These are phyloP conservation scores for Serendipita sp. DNA, from an alignment of 768 basidiomycete genomes.

Conservation along the genomic window DNA sequence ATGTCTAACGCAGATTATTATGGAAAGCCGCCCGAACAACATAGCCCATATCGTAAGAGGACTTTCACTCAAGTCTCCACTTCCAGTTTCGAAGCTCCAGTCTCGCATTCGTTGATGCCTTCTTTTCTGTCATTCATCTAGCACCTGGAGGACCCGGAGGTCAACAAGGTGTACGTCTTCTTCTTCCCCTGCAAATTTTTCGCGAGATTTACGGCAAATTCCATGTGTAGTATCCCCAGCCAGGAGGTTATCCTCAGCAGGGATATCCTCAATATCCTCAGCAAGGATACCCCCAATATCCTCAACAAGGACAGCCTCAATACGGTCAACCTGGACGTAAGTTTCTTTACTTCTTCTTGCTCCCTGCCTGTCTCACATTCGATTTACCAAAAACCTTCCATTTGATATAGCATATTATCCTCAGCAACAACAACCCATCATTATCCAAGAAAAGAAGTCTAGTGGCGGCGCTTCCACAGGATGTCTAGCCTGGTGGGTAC, in stretches of 20 bases:
- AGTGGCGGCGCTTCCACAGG: conserved; percentile 38
- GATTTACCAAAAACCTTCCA: background rate
- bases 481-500: conserved; percentile 34
- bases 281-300: conserved; percentile 18
- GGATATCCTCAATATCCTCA: background rate
- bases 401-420: background rate
- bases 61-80: too few relatives aligned
- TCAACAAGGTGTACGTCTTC: conserved; percentile 1
- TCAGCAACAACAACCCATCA: conserved; percentile 6
- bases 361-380: background rate
- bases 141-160: background rate
- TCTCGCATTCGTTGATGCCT: background rate
- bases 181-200: background rate
- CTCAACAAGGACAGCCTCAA: conserved; percentile 12
- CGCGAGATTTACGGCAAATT: background rate
- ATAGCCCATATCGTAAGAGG: background rate
- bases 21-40: background rate
- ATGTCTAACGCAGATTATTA: conserved; percentile 5
- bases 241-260: background rate
- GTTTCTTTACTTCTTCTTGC: conserved; percentile 55
- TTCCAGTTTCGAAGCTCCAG: background rate
- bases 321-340: conserved; percentile 58
- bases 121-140: background rate
- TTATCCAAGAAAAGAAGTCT: conserved; percentile 29
- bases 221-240: background rate